phyloP scores from a whole-genome alignment of 805 yeast species.

The Wickerhamiella azyma region DNA sequence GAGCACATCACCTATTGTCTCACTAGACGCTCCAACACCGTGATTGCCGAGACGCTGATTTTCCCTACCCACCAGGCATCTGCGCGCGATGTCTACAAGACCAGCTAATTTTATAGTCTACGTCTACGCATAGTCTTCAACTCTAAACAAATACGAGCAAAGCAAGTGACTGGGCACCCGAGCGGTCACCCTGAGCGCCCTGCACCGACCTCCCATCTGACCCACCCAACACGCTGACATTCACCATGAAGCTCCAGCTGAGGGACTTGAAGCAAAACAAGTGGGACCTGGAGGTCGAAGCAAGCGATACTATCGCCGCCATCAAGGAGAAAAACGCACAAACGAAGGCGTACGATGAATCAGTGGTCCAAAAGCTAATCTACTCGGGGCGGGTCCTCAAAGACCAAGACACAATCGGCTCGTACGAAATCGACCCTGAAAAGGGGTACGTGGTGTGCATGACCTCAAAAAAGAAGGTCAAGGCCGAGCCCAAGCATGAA shows the following conservation, averaged over 20 bases:
- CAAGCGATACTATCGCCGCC: conserved; percentile 49
- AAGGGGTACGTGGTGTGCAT: conserved; percentile 85
- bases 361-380: conserved; percentile 70
- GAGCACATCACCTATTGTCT: conserved; percentile 55
- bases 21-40: conserved; percentile 57
- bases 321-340: conserved; percentile 62
- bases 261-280: conserved; percentile 90
- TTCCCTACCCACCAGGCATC: conserved; percentile 81
- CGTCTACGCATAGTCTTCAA: too few relatives aligned
- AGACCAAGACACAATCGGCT: conserved; percentile 62
- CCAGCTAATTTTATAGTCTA: too few relatives aligned
- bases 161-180: too few relatives aligned
- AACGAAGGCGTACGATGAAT: conserved; percentile 47
- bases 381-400: conserved; percentile 84
- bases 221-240: neutral
- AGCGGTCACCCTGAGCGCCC: too few relatives aligned
- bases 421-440: conserved; percentile 62
- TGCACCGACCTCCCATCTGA: too few relatives aligned
- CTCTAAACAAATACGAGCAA: too few relatives aligned
- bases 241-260: conserved; percentile 58
- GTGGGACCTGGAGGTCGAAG: conserved; percentile 65
- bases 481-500: conserved; percentile 13
- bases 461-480: conserved; percentile 42
- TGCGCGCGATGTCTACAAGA: conserved; percentile 43
- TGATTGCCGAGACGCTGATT: conserved; percentile 66